Conservation (phyloP, 2,329 filamentous ascomycete species). For the Taxawa tesnikishii region DNA sequence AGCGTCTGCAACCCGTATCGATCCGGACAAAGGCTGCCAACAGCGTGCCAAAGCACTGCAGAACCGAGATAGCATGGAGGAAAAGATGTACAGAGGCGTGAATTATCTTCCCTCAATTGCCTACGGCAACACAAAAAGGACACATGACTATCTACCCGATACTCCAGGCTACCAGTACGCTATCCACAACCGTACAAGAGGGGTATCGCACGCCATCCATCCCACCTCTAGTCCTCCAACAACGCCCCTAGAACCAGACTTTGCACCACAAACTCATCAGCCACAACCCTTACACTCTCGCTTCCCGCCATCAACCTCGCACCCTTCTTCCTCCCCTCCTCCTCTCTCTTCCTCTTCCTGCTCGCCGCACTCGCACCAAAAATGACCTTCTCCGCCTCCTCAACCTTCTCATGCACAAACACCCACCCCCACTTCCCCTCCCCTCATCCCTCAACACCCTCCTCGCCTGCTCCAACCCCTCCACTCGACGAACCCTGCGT, state of each 20-base stretch:
- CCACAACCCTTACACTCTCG: constrained; percentile 54
- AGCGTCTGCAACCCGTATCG: no score
- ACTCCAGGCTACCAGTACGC: no score
- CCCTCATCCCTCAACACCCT: constrained; percentile 43
- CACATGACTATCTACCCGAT: no score
- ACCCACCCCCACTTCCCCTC: constrained; percentile 58
- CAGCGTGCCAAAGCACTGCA: no score
- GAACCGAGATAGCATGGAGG: no score
- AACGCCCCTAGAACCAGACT: constrained; percentile 78
- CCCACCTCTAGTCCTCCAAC: constrained; percentile 45
- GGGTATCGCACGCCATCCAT: background rate
- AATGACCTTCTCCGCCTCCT: constrained; percentile 40
- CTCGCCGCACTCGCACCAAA: constrained; percentile 18
- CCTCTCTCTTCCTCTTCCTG: constrained; percentile 34
- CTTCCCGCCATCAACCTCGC: constrained; percentile 21
- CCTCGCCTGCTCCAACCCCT: constrained; percentile 53
- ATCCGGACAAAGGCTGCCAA: no score
- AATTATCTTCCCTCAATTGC: no score
- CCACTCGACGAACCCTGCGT: constrained; percentile 49
- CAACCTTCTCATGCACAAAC: constrained; percentile 49
- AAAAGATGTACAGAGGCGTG: no score
- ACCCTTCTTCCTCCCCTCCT: constrained; percentile 14
- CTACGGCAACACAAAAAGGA: no score
- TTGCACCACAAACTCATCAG: constrained; percentile 81
- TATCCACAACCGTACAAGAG: background rate